Percentiles rank a stretch among this genome's conserved stretches.
phyloP scores from a whole-genome alignment of 768 basidiomycete genomes.

The Mycena metata region DNA sequence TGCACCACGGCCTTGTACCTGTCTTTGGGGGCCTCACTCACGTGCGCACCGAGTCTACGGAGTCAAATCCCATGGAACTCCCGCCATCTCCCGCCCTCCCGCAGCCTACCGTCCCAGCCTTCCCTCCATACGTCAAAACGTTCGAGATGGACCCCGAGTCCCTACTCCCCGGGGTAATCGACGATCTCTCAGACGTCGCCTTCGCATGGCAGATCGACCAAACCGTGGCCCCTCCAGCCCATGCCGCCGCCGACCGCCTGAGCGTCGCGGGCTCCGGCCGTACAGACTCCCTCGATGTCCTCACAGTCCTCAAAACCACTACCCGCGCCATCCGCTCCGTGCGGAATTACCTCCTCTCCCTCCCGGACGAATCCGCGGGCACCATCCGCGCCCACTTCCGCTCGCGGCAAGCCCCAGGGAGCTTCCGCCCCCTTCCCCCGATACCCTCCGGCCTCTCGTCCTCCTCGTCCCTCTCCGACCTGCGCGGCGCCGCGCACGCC shows the following conservation, averaged over 20 bases:
- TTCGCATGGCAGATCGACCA: conserved; percentile 69
- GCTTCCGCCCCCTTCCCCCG: conserved; percentile 51
- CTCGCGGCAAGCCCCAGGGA: conserved; percentile 56
- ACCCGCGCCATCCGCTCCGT: conserved; percentile 86
- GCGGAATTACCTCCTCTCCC: conserved; percentile 84
- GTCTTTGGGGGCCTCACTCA: conserved; percentile 76
- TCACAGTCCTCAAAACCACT: conserved; percentile 81
- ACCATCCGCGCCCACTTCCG: conserved; percentile 71
- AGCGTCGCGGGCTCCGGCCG: conserved; percentile 40
- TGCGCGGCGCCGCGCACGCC: conserved; percentile 19
- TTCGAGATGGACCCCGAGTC: conserved; percentile 83
- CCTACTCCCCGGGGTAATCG: conserved; percentile 81
- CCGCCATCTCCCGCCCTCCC: conserved; percentile 79
- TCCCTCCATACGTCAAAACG: conserved; percentile 71
- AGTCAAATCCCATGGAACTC: conserved; percentile 61
- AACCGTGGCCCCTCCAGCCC: conserved; percentile 9
- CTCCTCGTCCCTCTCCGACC: conserved; percentile 32
- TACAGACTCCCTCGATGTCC: conserved; percentile 61
- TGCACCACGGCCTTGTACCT: conserved; percentile 76
- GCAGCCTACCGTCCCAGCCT: conserved; percentile 55
- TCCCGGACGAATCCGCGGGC: conserved; percentile 80
- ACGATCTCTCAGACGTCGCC: conserved; percentile 78
- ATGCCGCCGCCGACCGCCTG: conserved; percentile 35
- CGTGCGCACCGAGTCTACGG: conserved; percentile 56
- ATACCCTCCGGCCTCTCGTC: conserved; percentile 47